Base-by-base conservation (phyloP, 2,329 filamentous ascomycete species). In the Verticillium albo-atrum region DNA sequence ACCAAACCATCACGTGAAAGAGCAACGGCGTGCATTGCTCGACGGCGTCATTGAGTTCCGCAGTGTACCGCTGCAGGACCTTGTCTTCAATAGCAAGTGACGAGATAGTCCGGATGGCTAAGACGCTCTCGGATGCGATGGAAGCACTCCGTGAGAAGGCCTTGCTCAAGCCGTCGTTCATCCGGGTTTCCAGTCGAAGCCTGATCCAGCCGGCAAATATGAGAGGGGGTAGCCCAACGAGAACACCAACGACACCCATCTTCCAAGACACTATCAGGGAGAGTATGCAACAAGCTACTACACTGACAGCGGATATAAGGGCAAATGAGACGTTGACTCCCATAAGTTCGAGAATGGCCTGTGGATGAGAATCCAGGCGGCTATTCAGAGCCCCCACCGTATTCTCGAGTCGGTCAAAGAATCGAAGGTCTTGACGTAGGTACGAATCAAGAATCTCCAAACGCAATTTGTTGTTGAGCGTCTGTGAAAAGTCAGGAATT, bases 331-430 rank as follows among this genome's bases (percentile, higher is more conserved):
- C 63, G 50, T 75, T 82, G 54, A 74, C 67, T 2, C 75, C 74
- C 53, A 81, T 71, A 2, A 83, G 68, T 37, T 81, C 79, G 7
- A 78, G 70, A 2, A 82, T 71, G 1, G 75, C 78, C 25, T 78
- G 71, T 1, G 75, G 69, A 2, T 71, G 59, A 0, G 68, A 67
- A 0, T 71, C 70, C 1, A 76, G 60, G 2, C 68, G 67, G 25
- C 68, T 69, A 2, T 67, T 66, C 6, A 77, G 62, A 1, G 74
- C 68, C 0, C 74, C 74, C 0, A 70, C 67, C 7, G 68, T 68
- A 60, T 75, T 72, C 28, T 71, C 68, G 0, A 66, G 61, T 0
- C 67, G 63, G 50, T 75, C 72, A 30, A 74, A 75, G 60, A 74
- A 75, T 4, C 70, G 68, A 15, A 84, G 74, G 50, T 84, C 81